Conservation (phyloP, 352 stramenopile genomes). For the Phytophthora sansomeana region DNA sequence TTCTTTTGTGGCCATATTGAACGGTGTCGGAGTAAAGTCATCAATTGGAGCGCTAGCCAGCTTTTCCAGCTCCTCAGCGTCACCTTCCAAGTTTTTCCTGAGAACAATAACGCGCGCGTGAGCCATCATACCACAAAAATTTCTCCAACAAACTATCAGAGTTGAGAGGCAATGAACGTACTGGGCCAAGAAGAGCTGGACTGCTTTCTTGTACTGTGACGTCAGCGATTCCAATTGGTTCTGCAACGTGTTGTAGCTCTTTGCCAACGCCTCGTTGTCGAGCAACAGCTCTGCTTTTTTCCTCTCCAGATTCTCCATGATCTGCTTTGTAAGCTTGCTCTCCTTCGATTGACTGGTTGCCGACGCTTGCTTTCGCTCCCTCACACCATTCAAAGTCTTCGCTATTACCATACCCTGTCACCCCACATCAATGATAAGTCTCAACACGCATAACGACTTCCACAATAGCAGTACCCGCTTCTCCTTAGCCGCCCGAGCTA, state of each 20-base stretch:
- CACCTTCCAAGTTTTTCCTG: constrained; percentile 54
- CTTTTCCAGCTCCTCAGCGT: constrained; percentile 57
- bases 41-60: constrained; percentile 66
- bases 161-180: constrained; percentile 31
- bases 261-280: constrained; percentile 71
- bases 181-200: constrained; percentile 78
- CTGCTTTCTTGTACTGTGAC: constrained; percentile 76
- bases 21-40: constrained; percentile 66
- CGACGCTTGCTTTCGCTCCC: constrained; percentile 44
- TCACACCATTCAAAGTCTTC: constrained; percentile 54
- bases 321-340: constrained; percentile 63
- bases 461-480: constrained; percentile 46
- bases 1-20: constrained; percentile 74
- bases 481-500: constrained; percentile 60
- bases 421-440: constrained; percentile 2
- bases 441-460: not conserved
- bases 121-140: not conserved
- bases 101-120: not conserved
- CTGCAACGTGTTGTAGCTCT: constrained; percentile 64
- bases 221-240: constrained; percentile 68
- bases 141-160: not conserved
- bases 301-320: constrained; percentile 69
- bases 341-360: constrained; percentile 56
- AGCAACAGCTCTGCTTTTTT: constrained; percentile 70
- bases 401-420: constrained; percentile 52